phyloP scores from a whole-genome alignment of 176 grass and related monocot genomes.

The Triticum monococcum region DNA sequence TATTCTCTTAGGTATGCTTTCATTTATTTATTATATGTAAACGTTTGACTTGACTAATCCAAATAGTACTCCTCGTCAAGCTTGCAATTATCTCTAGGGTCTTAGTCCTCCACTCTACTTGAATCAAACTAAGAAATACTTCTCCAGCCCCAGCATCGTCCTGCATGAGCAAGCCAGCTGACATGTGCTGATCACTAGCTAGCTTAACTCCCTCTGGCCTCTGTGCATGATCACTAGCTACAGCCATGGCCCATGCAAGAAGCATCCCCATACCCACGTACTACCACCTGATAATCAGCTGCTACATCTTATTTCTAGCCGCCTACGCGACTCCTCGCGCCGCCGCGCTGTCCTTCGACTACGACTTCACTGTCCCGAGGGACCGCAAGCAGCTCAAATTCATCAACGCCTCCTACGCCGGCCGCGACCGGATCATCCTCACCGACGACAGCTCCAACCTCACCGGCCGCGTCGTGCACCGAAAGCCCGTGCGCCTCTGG shows the following conservation, averaged over 20 bases:
- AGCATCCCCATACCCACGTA: neutral
- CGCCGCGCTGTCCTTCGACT: slow-evolving; percentile 1
- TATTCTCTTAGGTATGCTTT: too few relatives aligned
- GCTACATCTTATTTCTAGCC: neutral
- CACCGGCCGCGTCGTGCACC: neutral
- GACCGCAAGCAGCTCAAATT: neutral
- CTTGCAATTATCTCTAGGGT: neutral
- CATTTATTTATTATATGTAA: neutral
- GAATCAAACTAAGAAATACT: neutral
- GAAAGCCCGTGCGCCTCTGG: neutral
- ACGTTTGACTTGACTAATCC: neutral
- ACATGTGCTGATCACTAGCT: neutral
- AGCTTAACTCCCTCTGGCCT: neutral
- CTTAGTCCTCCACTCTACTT: neutral
- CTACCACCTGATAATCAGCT: neutral
- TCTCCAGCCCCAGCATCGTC: neutral
- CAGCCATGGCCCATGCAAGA: slow-evolving; percentile 3
- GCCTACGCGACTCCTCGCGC: neutral
- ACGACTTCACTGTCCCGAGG: neutral
- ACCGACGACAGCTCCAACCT: neutral
- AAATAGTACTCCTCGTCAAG: neutral
- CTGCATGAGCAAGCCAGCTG: neutral
- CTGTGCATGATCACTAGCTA: neutral
- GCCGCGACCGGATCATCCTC: neutral
- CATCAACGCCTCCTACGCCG: neutral